Base-by-base conservation (phyloP, 2,329 filamentous ascomycete species). In the Aspergillus ibericus region DNA sequence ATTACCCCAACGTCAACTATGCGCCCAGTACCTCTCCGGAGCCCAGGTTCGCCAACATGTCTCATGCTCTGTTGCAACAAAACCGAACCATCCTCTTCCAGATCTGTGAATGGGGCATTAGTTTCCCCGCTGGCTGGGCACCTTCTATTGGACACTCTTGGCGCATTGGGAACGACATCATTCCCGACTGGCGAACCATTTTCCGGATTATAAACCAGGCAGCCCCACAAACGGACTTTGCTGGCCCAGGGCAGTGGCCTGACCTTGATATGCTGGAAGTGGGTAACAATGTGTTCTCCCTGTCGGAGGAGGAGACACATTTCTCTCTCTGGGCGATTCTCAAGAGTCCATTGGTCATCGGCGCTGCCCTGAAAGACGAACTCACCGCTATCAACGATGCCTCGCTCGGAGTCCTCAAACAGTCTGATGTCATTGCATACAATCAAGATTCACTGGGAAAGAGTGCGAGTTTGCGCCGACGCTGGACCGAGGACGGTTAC, bases 361-460 rank as follows among this genome's bases (percentile, higher is more conserved):
- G 82, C 0, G 78, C 75, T 1, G 77, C 75, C 0, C 68, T 82
- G 49, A 75, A 78, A 25, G 67, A 72, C 10, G 65, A 66, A 0
- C 56, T 53, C 4, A 69, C 64, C 0, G 55, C 77, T 3, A 78
- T 80, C 0, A 73, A 75, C 1, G 56, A 68, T 0, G 67, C 70
- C 0, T 82, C 81, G 0, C 65, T 83, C 13, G 69, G 70, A 5
- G 72, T 82, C 15, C 67, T 83, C 48, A 74, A 73, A 1, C 85
- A 86, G 68, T 73, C 77, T 25, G 83, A 84, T 55, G 78, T 84
- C 20, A 82, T 87, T 22, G 79, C 79, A 0, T 82, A 84, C 65
- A 86, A 86, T 63, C 84, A 87, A 63, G 85, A 87, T 63, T 59
- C 78, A 0, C 69, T 86, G 0, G 82, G 78, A 0, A 71, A 80